Percentiles rank a stretch among this genome's conserved stretches.
Evolutionary conservation across 164 flowering plant genomes (phyloP).

Genomic region (Vitis cinerea): DNA sequence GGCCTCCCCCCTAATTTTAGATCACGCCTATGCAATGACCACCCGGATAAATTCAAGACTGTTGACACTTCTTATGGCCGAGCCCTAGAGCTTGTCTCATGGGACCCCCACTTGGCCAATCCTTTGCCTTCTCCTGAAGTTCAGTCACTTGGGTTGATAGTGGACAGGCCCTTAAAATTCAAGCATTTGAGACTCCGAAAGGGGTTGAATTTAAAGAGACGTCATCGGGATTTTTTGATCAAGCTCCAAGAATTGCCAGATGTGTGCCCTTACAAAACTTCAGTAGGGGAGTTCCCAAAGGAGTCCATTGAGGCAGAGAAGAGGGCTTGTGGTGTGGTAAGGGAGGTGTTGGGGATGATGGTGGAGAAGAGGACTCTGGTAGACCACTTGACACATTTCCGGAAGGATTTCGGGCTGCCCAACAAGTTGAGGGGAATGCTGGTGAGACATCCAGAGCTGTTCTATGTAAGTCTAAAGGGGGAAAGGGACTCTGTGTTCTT

Average conservation of each 20-base stretch:
- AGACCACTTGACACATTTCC: slow-evolving; percentile 86
- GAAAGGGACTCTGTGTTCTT: slow-evolving; percentile 82
- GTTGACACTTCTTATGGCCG: slow-evolving; percentile 90
- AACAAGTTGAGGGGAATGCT: slow-evolving; percentile 82
- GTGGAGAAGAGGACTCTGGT: slow-evolving; percentile 83
- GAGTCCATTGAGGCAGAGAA: slow-evolving; percentile 76
- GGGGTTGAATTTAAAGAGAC: slow-evolving; percentile 76
- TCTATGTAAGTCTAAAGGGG: slow-evolving; percentile 88
- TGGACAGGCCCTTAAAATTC: slow-evolving; percentile 84
- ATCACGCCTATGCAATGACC: slow-evolving; percentile 77
- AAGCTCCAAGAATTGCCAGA: slow-evolving; percentile 62
- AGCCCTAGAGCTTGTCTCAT: slow-evolving; percentile 83
- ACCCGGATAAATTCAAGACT: slow-evolving; percentile 67
- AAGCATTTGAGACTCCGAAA: slow-evolving; percentile 68
- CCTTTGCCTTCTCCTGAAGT: slow-evolving; percentile 34
- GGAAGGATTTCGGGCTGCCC: slow-evolving; percentile 81
- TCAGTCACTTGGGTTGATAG: slow-evolving; percentile 44
- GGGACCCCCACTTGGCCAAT: slow-evolving; percentile 63
- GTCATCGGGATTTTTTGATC: slow-evolving; percentile 60
- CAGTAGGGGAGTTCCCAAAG: slow-evolving; percentile 31
- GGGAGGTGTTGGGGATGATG: slow-evolving; percentile 84
- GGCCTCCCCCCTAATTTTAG: slow-evolving; percentile 88
- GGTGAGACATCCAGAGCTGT: slow-evolving; percentile 91
- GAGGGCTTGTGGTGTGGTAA: slow-evolving; percentile 82
- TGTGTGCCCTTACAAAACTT: slow-evolving; percentile 60